Percentiles rank a stretch among this genome's conserved stretches.
phyloP scores from a whole-genome alignment of 192 early-diverging fungal genomes.

The Linnemannia schmuckeri region DNA sequence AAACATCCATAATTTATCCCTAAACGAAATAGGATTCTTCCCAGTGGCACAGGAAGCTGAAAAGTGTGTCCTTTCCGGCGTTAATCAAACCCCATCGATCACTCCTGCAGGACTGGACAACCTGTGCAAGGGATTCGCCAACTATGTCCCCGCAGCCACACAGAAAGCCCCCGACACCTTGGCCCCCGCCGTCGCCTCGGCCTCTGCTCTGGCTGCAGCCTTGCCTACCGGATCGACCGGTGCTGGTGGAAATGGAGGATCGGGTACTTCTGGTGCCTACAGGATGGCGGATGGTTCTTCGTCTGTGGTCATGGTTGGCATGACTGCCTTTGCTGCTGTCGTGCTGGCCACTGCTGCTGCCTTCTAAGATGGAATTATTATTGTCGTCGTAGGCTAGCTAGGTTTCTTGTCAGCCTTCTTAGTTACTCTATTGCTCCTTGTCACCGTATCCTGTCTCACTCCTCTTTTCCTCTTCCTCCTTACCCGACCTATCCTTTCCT shows the following conservation, averaged over 20 bases:
- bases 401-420: too few species aligned
- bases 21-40: conserved; percentile 29
- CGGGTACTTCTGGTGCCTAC: conserved; percentile 1
- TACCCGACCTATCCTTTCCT: too few species aligned
- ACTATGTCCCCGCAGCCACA: conserved; percentile 3
- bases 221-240: background rate
- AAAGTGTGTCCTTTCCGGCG: conserved; percentile 16
- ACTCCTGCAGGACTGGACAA: conserved; percentile 5
- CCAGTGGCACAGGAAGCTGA: conserved; percentile 31
- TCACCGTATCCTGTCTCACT: too few species aligned
- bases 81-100: background rate
- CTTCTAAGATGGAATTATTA: conserved; percentile 10
- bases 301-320: conserved; percentile 10
- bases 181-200: conserved; percentile 10
- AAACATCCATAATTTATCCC: background rate
- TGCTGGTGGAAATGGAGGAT: background rate
- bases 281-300: background rate
- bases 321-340: conserved; percentile 29
- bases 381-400: too few species aligned
- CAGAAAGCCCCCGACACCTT: background rate
- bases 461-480: too few species aligned
- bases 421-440: too few species aligned
- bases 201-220: conserved; percentile 1
- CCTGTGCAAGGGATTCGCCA: background rate
- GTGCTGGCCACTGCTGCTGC: conserved; percentile 47